A percentile compares a stretch with the other conserved stretches of the same genome.
Evolutionary conservation across 176 grass and related monocot genomes (phyloP).

Genomic region (Bonia amplexicaulis): DNA sequence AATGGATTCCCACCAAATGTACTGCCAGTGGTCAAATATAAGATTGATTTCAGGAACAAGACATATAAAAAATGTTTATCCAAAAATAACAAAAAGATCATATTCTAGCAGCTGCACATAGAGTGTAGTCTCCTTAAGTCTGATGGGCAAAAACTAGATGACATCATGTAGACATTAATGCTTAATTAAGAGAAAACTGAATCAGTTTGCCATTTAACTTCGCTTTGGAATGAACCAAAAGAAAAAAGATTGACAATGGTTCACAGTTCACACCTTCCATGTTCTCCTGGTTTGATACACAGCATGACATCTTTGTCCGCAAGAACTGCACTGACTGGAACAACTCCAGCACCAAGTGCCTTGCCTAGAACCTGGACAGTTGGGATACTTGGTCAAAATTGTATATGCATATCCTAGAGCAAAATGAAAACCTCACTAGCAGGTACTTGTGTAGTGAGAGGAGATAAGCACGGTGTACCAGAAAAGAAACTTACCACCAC

Average conservation of each 20-base stretch:
- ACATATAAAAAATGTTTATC: background rate
- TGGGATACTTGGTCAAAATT: background rate
- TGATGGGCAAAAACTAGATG: background rate
- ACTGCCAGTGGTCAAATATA: conserved; percentile 48
- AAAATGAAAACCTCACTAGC: background rate
- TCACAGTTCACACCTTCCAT: conserved; percentile 82
- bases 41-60: background rate
- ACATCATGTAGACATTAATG: background rate
- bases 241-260: background rate
- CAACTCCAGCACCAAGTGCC: conserved; percentile 88
- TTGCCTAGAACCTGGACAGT: conserved; percentile 82
- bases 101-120: background rate
- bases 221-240: background rate
- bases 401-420: background rate
- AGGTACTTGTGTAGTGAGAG: background rate
- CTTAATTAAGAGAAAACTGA: background rate
- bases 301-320: conserved; percentile 93
- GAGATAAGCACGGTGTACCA: background rate
- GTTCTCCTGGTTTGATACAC: conserved; percentile 92
- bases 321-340: conserved; percentile 97
- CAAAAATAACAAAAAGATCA: background rate
- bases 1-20: conserved; percentile 97
- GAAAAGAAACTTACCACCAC: conserved; percentile 62
- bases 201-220: background rate
- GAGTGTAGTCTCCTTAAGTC: background rate